Base-by-base conservation (phyloP, 257 asterid species). In the Perilla frutescens region DNA sequence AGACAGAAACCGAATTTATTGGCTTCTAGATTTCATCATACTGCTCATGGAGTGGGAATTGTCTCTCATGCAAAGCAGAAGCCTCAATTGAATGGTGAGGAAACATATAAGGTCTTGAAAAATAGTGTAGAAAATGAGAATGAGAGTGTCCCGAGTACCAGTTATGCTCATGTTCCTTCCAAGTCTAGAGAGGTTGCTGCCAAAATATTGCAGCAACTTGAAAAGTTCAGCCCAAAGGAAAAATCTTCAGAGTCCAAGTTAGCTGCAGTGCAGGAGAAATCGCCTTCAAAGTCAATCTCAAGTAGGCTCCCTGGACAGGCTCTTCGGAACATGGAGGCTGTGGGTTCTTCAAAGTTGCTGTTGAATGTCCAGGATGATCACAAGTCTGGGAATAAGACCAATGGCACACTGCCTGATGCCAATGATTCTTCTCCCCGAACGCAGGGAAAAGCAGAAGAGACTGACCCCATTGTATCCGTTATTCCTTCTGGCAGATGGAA, bases 161-260 rank as follows among this genome's bases (percentile, higher is more conserved):
- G 83, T 77, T 83, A 80, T 83, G 59, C 84, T 31, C 79, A 61
- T 48, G 87, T 90, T 58, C 96, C 94, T 79, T 58, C 90, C 45
- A 80, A 80, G 80, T 90, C 97, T 40, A 87, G 83, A 73, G 89
- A 89, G 81, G 85, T 84, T 76, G 99, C 99, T 68, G 81, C 94
- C 63, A 90, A 77, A 82, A 90, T 95, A 74, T 87, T 95, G 76
- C 88, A 89, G 84, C 94, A 89, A 43, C 92, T 92, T 81, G 96
- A 92, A 70, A 87, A 78, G 48, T 37, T 92, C 76, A 79, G 93
- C 54, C 92, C 98, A 14, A 89, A 82, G 75, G 91, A 85, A 62
- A 92, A 89, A 78, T 82, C 91, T 14, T 58, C 87, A 31, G 96
- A 81, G 62, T 82, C 91, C 62, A 88, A 86, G 80, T 74, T 81